Base-by-base conservation (phyloP, 331 rosid genomes). In the Cydonia oblonga region DNA sequence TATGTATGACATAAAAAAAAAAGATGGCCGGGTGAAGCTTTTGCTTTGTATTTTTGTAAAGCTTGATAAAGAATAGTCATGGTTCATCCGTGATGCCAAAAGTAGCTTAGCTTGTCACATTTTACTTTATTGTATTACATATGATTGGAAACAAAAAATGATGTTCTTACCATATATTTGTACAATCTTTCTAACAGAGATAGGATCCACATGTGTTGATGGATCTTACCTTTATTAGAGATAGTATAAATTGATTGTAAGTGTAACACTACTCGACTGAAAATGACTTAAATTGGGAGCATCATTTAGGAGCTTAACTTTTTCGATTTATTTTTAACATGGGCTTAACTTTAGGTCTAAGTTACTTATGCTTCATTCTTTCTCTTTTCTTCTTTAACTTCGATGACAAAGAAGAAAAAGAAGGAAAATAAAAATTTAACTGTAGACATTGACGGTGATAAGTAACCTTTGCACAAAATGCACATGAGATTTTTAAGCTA, bases 141-240 rank as follows among this genome's bases (percentile, higher is more conserved):
- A n/a, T 15, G 54, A 49, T 49, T 49, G 20, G n/a, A 49, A 38
- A 38, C 14, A 3, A 1, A 38, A 38, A 38, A 38, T 38, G 0
- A 38, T 10, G 3, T 3, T 38, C 3, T 38, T 38, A 10, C 0
- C 0, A 2, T 38, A 0, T 38, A 38, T 38, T 33, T 33, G 11
- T 33, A 33, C 10, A 8, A 33, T 8, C 1, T 33, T 0, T 33
- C 44, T 38, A 0, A 38, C 0, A 38, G 14, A 38, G 44, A 38
- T 38, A 38, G 0, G 1, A 38, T 1, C 0, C 0, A 10, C 1
- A 38, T 2, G 4, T 38, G 0, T 38, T 9, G 14, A 38, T 38
- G 0, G 0, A 38, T 0, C 14, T 0, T 38, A 3, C 1, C 4
- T 38, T 38, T 38, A 38, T 38, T 38, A 38, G 1, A 10, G 1